A percentile compares a stretch with the other conserved stretches of the same genome.
Evolutionary conservation across 2,329 filamentous ascomycete species (phyloP).

Genomic region (Fusarium goolgardi): DNA sequence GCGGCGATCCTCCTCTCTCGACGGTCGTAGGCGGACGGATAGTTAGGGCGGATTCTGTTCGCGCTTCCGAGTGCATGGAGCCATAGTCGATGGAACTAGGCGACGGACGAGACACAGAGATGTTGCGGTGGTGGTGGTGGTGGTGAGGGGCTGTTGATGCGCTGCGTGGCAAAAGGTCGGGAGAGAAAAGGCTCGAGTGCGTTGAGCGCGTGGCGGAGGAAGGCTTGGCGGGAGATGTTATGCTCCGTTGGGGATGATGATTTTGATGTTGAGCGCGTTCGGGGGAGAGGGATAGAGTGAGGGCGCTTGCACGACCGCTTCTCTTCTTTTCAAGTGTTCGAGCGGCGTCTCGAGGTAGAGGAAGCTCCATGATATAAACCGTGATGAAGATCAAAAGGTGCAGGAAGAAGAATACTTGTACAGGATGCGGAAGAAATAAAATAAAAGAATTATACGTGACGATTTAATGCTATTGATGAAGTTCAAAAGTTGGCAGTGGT

Average conservation of each 20-base stretch:
- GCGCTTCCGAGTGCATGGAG: slow-evolving; percentile 14
- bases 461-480: not conserved
- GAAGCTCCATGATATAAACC: slow-evolving; percentile 26
- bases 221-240: slow-evolving; percentile 18
- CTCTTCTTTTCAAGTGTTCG: slow-evolving; percentile 33
- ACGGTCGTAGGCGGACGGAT: slow-evolving; percentile 27
- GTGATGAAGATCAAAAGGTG: not conserved
- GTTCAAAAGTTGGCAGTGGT: slow-evolving; percentile 5
- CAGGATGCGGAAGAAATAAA: not conserved
- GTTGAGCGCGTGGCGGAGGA: slow-evolving; percentile 17
- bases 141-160: not conserved
- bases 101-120: slow-evolving; percentile 12
- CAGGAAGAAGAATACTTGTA: not conserved
- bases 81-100: slow-evolving; percentile 22
- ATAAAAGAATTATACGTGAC: not conserved
- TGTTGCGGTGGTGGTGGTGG: slow-evolving; percentile 10
- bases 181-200: slow-evolving; percentile 18
- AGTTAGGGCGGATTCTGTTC: slow-evolving; percentile 38
- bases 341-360: slow-evolving; percentile 8
- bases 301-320: slow-evolving; percentile 19
- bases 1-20: slow-evolving; percentile 30
- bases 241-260: slow-evolving; percentile 3
- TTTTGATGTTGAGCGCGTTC: slow-evolving; percentile 11
- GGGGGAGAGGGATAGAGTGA: slow-evolving; percentile 33
- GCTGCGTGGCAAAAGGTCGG: slow-evolving; percentile 16